Evolutionary conservation across 208 protist species (phyloP), one percentile per base, ranked within the genome.

Genomic region (Acanthamoeba culbertsoni): DNA sequence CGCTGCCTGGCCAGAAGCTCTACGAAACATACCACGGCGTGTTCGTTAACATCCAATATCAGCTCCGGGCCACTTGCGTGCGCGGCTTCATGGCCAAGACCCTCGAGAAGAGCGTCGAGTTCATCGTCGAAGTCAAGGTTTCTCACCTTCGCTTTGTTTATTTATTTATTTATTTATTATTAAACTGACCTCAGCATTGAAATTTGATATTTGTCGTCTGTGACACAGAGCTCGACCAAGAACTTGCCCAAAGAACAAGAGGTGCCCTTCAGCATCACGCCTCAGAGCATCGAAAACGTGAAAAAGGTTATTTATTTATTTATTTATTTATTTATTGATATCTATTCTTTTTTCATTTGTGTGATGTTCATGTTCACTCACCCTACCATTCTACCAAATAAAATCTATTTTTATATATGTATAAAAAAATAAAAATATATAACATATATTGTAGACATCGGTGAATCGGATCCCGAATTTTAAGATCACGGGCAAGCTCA

Each of bases 11-110:
- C 7, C 88, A 96, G 55, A 62, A 59, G 90, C 62, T 97, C 23
- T 97, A 95, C 35, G 96, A 97, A 75, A 97, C 97, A 0, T 98
- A 98, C 94, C 96, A 98, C 91, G 97, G 98, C 51, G 97, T 98
- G 16, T 98, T 96, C 93, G 90, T 98, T 37, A 96, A 95, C 89
- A 95, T 96, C 55, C 93, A 94, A 86, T 98, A 98, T 73, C 86
- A 92, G 1, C 92, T 98, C 0, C 77, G 88, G 2, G 93, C 55
- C 51, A 96, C 97, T 14, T 79, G 98, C 33, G 86, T 93, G 57
- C 94, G 96, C n/a, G 95, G 96, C 55, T 90, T 98, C 31, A 53
- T 98, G 20, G 89, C 82, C 45, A 97, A 97, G 65, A 94, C 97
- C 79, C 40, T 97, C 40, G 93, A 93, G 33, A 96, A 96, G 53